Evolutionary conservation across 805 yeast genomes (phyloP), one percentile per base, ranked within the genome.

Genomic region (Yarrowia sp.): DNA sequence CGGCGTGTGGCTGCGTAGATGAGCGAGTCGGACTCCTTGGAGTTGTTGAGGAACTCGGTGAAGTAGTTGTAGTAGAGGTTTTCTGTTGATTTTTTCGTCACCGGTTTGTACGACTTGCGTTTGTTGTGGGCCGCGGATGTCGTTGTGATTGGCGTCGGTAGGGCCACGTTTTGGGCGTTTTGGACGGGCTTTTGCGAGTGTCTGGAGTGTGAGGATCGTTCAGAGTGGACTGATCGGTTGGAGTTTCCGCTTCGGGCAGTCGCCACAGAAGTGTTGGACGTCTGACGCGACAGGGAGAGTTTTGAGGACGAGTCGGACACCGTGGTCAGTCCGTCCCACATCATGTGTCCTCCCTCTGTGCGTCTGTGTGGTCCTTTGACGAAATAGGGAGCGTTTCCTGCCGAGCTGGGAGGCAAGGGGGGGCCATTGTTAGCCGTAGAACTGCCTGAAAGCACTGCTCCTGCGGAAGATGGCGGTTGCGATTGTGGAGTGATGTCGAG

Each of bases 1-100:
- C 73, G 71, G 5, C 78, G 70, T 8, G 77, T 74, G 32, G 69
- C 68, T 1, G 76, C 78, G 61, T 74, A 74, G 16, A 72, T 68
- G 40, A 73, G 70, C 19, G 75, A 67, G 67, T 74, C 75, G 14
- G 75, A 70, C 38, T 69, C 69, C 53, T 73, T 61, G 49, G 74
- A 67, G 61, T 68, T 65, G 68, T 66, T 38, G 19, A 72, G 68
- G 45, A 73, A 73, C 22, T 68, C 52, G 45, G 61, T 50, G 40
- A 63, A 63, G 48, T 48, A 63, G 38, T 48, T 49, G 56, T 63
- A 63, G 48, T 63, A 63, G 46, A 15, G 38, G 48, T 49, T 63
- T 32, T 63, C 67, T 7, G 67, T 40, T 41, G 40, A 19, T 15
- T 59, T 59, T 35, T 59, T 59, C 12, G 65, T 45, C 35, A 59